These are phyloP conservation scores for Claviceps paspali DNA, from an alignment of 2,329 filamentous ascomycete species.

Conservation along the genomic window DNA sequence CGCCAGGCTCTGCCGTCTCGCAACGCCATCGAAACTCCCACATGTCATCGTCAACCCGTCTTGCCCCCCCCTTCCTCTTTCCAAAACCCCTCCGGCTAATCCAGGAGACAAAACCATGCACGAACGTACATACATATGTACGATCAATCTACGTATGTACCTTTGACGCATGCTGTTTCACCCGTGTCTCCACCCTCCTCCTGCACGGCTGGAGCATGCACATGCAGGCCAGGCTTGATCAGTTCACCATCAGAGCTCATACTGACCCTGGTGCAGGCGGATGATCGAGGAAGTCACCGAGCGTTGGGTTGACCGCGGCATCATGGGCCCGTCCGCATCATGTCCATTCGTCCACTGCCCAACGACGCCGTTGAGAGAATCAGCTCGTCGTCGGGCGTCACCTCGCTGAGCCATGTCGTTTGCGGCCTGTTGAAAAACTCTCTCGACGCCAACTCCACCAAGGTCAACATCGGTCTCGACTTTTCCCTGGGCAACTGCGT, in stretches of 20 bases:
- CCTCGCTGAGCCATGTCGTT: constrained; percentile 55
- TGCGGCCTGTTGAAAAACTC: constrained; percentile 67
- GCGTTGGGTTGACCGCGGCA: background rate
- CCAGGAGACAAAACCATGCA: too few species aligned
- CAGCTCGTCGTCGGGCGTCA: constrained; percentile 70
- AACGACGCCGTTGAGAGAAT: constrained; percentile 60
- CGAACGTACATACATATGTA: too few species aligned
- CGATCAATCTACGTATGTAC: too few species aligned
- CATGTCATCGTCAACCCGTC: too few species aligned
- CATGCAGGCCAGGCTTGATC: background rate
- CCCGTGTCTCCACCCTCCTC: background rate
- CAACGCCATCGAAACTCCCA: too few species aligned
- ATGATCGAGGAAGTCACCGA: too few species aligned
- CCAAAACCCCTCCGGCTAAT: too few species aligned
- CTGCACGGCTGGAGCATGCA: background rate
- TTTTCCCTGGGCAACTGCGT: constrained; percentile 60
- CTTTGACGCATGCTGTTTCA: background rate
- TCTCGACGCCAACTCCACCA: constrained; percentile 61
- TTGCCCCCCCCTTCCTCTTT: too few species aligned
- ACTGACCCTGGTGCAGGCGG: too few species aligned
- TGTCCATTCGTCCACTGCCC: constrained; percentile 57
- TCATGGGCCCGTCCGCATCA: constrained; percentile 16
- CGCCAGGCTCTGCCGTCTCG: too few species aligned
- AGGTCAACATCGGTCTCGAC: constrained; percentile 56
- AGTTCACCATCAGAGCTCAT: too few species aligned